Percentiles rank a stretch among this genome's conserved stretches.
Conservation (phyloP, 495 filamentous ascomycete genomes). For the Aspergillus nanangensis region DNA sequence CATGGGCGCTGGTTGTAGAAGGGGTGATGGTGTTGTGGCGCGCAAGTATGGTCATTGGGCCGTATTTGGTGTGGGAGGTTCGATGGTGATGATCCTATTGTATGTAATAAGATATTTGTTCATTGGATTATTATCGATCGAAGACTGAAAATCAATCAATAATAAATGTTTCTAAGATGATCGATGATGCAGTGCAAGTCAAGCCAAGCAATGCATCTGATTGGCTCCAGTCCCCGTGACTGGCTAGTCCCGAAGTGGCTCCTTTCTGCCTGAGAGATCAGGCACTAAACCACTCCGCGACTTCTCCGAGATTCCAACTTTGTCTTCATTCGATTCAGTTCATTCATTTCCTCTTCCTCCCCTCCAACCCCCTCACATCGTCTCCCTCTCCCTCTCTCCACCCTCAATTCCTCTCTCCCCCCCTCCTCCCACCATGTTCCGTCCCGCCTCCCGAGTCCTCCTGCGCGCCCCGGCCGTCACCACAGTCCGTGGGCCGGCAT, state of each 20-base stretch:
- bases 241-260: slow-evolving; percentile 2
- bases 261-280: slow-evolving; percentile 1
- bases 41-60: slow-evolving; percentile 72
- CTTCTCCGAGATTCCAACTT: slow-evolving; percentile 3
- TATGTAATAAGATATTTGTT: too few relatives aligned
- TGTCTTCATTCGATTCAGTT: slow-evolving; percentile 2
- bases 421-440: slow-evolving; percentile 50
- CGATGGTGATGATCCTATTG: too few relatives aligned
- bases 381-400: slow-evolving; percentile 9
- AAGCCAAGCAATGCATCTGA: too few relatives aligned
- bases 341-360: neutral
- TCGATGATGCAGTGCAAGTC: too few relatives aligned
- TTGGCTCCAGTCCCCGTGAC: neutral
- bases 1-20: slow-evolving; percentile 44
- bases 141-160: too few relatives aligned
- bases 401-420: slow-evolving; percentile 9
- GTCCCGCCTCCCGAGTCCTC: slow-evolving; percentile 51
- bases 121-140: too few relatives aligned
- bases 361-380: neutral
- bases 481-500: slow-evolving; percentile 31
- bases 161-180: too few relatives aligned
- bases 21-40: slow-evolving; percentile 65
- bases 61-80: slow-evolving; percentile 63
- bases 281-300: neutral
- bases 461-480: slow-evolving; percentile 44